These are phyloP conservation scores for Lanmaoa rubissima DNA, from an alignment of 768 basidiomycete genomes.

Conservation along the genomic window DNA sequence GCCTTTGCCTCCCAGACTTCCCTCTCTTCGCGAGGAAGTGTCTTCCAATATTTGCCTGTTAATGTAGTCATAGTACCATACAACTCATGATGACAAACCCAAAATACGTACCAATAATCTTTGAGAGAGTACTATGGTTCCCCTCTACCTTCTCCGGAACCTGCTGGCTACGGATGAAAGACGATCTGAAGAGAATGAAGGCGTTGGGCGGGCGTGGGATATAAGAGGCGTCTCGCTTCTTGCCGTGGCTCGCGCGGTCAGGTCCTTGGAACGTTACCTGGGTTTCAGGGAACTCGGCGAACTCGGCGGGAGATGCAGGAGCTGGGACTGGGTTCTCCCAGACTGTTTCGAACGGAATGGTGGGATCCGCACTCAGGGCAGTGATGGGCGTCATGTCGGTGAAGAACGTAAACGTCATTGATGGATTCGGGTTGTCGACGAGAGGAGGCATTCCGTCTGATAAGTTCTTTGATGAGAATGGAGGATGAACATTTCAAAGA, in stretches of 20 bases:
- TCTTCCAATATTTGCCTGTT: constrained; percentile 72
- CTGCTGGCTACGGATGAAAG: constrained; percentile 71
- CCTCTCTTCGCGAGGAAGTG: constrained; percentile 62
- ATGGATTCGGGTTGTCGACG: constrained; percentile 51
- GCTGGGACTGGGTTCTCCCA: constrained; percentile 27
- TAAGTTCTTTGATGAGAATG: constrained; percentile 9
- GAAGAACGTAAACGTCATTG: constrained; percentile 62
- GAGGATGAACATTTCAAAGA: not conserved
- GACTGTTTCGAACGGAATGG: constrained; percentile 33
- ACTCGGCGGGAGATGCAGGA: constrained; percentile 18
- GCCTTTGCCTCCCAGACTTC: constrained; percentile 79
- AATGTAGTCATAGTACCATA: not conserved
- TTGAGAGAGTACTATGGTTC: constrained; percentile 75
- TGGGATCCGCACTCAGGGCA: constrained; percentile 39
- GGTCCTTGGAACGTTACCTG: constrained; percentile 28
- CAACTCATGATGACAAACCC: not conserved
- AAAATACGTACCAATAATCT: constrained; percentile 62
- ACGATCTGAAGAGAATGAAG: constrained; percentile 81
- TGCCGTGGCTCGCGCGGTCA: constrained; percentile 50
- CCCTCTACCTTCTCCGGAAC: constrained; percentile 77
- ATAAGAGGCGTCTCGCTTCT: constrained; percentile 67
- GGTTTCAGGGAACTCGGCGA: constrained; percentile 15
- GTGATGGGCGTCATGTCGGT: constrained; percentile 57
- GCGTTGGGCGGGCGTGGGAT: constrained; percentile 85
- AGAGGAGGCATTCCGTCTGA: constrained; percentile 50